Conservation (phyloP, 805 yeast genomes). For the Nakazawaea wyomingensis region DNA sequence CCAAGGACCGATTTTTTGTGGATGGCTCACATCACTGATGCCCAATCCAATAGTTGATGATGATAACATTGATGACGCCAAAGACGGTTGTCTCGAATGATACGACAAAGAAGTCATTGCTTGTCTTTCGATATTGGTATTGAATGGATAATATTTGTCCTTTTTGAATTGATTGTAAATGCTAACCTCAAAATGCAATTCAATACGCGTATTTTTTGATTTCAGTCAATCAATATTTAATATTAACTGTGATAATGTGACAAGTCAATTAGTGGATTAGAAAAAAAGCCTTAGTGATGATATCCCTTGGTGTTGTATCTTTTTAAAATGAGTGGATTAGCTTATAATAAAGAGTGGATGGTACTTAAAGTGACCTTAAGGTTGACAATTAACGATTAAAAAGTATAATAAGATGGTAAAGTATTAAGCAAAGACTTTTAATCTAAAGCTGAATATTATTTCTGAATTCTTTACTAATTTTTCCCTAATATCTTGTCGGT, state of each 20-base stretch:
- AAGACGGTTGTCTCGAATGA: constrained; percentile 57
- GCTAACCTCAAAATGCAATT: too few species aligned
- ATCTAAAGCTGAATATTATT: too few species aligned
- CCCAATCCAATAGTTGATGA: constrained; percentile 33
- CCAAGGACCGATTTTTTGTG: constrained; percentile 73
- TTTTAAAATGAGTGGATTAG: not conserved
- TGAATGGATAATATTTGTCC: too few species aligned
- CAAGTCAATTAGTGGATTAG: not conserved
- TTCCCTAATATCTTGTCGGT: not conserved
- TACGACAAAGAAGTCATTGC: constrained; percentile 18
- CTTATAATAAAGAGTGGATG: not conserved
- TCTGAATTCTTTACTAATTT: not conserved
- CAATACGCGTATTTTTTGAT: not conserved
- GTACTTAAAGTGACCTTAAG: not conserved
- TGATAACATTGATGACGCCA: constrained; percentile 50
- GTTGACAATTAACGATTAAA: not conserved
- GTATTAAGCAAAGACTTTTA: not conserved
- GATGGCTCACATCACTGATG: constrained; percentile 33
- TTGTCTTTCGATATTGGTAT: not conserved
- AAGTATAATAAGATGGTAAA: not conserved
- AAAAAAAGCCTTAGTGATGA: too few species aligned
- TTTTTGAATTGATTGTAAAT: not conserved
- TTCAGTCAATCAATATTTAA: not conserved
- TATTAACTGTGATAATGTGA: not conserved
- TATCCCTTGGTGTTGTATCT: too few species aligned